These are phyloP conservation scores for Pyrenophora graminea DNA, from an alignment of 2,329 filamentous ascomycete genomes.

Conservation along the genomic window DNA sequence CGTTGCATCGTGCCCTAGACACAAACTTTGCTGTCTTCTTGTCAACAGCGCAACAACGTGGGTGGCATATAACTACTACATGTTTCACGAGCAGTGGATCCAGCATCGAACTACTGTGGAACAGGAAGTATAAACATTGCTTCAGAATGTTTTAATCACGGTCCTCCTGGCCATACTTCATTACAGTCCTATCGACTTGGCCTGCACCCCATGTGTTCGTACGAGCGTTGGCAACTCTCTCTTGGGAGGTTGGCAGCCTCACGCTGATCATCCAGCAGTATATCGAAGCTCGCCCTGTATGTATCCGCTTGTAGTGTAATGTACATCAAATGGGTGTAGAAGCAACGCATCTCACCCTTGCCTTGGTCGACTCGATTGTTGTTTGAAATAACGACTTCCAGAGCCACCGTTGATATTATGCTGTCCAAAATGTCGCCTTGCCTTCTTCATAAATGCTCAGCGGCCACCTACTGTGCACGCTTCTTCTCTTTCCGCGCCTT, in stretches of 20 bases:
- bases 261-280: background rate
- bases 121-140: background rate
- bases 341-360: background rate
- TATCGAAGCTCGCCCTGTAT: background rate
- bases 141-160: background rate
- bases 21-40: too few relatives aligned
- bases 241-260: background rate
- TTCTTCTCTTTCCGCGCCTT: constrained; percentile 45
- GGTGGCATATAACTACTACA: too few relatives aligned
- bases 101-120: background rate
- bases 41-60: too few relatives aligned
- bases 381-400: background rate
- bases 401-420: background rate
- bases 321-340: background rate
- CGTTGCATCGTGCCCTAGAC: too few relatives aligned
- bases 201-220: background rate
- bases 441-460: constrained; percentile 19
- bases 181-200: background rate
- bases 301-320: background rate
- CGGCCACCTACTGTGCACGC: constrained; percentile 36
- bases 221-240: background rate
- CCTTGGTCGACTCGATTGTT: background rate
- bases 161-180: background rate
- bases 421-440: background rate
- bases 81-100: too few relatives aligned